These are phyloP conservation scores for Geranium incanum DNA, from an alignment of 441 rosid species.

Conservation along the genomic window DNA sequence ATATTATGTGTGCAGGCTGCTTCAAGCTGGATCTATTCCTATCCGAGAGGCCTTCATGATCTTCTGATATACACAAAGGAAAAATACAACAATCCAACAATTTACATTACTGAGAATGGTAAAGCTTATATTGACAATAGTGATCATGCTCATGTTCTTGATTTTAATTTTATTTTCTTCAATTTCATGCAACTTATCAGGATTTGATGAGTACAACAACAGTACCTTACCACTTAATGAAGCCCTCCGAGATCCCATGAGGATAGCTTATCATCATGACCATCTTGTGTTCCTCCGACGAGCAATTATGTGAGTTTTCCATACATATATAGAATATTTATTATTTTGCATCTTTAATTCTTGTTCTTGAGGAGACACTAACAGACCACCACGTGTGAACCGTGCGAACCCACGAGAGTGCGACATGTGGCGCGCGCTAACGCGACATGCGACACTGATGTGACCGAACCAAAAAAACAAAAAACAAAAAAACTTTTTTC, in stretches of 20 bases:
- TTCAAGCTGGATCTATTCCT: slow-evolving; percentile 34
- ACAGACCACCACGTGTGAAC: neutral
- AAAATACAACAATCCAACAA: slow-evolving; percentile 29
- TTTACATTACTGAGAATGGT: slow-evolving; percentile 39
- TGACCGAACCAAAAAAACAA: too few relatives aligned
- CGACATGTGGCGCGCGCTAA: too few relatives aligned
- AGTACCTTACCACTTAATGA: slow-evolving; percentile 9
- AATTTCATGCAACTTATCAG: slow-evolving; percentile 15
- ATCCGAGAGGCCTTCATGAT: slow-evolving; percentile 35
- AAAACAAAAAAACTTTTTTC: too few relatives aligned
- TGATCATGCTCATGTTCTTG: too few relatives aligned
- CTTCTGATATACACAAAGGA: slow-evolving; percentile 28
- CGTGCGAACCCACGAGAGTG: too few relatives aligned
- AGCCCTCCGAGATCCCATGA: slow-evolving; percentile 20
- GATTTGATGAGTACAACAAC: slow-evolving; percentile 26
- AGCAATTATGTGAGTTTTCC: slow-evolving; percentile 27
- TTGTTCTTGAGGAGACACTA: neutral
- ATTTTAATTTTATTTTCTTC: too few relatives aligned
- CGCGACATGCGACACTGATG: too few relatives aligned
- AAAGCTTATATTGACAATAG: neutral
- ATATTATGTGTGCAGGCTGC: slow-evolving; percentile 23
- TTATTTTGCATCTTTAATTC: too few relatives aligned
- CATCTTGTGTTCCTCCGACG: slow-evolving; percentile 28
- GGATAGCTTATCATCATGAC: slow-evolving; percentile 27
- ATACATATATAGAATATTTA: neutral